Evolutionary conservation across 192 early-diverging fungal genomes (phyloP).

Genomic region (Rhizophlyctis rosea): DNA sequence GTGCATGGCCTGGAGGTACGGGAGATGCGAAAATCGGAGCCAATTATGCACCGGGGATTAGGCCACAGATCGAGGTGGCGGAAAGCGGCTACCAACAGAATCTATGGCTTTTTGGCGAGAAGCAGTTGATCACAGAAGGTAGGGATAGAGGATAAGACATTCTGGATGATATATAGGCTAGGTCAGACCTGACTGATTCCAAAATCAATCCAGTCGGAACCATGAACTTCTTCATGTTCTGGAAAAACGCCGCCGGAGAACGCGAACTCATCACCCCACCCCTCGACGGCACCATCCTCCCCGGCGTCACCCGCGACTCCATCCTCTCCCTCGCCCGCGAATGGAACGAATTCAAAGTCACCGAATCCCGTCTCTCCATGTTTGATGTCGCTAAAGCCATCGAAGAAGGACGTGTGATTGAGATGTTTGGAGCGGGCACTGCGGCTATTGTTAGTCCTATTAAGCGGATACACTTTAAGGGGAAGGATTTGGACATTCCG

Average conservation of each 20-base stretch:
- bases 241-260: constrained; percentile 80
- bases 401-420: constrained; percentile 74
- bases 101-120: constrained; percentile 89
- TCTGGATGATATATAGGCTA: no score
- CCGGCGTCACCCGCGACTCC: constrained; percentile 93
- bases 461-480: constrained; percentile 78
- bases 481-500: constrained; percentile 77
- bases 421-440: constrained; percentile 95
- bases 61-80: constrained; percentile 81
- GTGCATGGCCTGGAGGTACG: constrained; percentile 94
- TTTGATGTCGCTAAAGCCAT: constrained; percentile 67
- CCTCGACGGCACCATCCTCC: constrained; percentile 91
- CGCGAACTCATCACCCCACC: constrained; percentile 85
- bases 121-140: constrained; percentile 82
- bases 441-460: constrained; percentile 94
- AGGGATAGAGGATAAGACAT: no score
- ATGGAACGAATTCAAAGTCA: constrained; percentile 88
- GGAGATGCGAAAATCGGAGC: constrained; percentile 90
- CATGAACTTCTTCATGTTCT: constrained; percentile 93
- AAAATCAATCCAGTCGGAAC: constrained; percentile 78
- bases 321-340: constrained; percentile 71
- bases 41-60: constrained; percentile 81
- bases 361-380: constrained; percentile 83
- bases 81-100: constrained; percentile 89
- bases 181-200: not conserved